These are phyloP conservation scores for Alnus glutinosa DNA, from an alignment of 306 rosid species.

Conservation along the genomic window DNA sequence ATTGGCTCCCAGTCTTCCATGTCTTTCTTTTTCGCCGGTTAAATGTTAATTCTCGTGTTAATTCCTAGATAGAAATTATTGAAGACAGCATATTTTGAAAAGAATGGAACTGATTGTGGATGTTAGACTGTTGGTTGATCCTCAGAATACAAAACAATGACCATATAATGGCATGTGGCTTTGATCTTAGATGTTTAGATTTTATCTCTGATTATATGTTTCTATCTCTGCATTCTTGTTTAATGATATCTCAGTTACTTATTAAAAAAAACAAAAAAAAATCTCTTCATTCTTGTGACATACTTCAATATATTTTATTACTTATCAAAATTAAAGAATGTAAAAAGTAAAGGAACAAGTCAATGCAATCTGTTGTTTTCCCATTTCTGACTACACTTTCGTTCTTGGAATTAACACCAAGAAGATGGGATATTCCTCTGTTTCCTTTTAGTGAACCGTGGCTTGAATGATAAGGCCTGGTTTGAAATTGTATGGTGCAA, in stretches of 20 bases:
- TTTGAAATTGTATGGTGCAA: too few relatives aligned
- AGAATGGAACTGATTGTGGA: slow-evolving; percentile 1
- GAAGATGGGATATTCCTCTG: background rate
- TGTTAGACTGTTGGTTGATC: background rate
- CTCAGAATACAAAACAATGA: background rate
- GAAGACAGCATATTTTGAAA: background rate
- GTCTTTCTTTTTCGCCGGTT: slow-evolving; percentile 6
- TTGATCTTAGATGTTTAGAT: slow-evolving; percentile 11
- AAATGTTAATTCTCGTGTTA: slow-evolving; percentile 11
- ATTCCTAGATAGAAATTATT: background rate
- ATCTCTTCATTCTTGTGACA: background rate
- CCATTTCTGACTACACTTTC: background rate
- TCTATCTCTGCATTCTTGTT: background rate
- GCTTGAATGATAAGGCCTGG: too few relatives aligned
- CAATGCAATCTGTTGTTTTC: background rate
- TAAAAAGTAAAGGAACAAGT: background rate
- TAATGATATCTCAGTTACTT: too few relatives aligned
- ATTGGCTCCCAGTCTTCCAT: background rate
- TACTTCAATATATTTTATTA: background rate
- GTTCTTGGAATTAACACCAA: background rate
- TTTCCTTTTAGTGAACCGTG: too few relatives aligned
- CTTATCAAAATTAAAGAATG: background rate
- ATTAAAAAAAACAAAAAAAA: too few relatives aligned
- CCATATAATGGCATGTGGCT: slow-evolving; percentile 14
- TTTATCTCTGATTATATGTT: slow-evolving; percentile 13